These are phyloP conservation scores for Calocybe gangraenosa DNA, from an alignment of 768 basidiomycete genomes.

Conservation along the genomic window DNA sequence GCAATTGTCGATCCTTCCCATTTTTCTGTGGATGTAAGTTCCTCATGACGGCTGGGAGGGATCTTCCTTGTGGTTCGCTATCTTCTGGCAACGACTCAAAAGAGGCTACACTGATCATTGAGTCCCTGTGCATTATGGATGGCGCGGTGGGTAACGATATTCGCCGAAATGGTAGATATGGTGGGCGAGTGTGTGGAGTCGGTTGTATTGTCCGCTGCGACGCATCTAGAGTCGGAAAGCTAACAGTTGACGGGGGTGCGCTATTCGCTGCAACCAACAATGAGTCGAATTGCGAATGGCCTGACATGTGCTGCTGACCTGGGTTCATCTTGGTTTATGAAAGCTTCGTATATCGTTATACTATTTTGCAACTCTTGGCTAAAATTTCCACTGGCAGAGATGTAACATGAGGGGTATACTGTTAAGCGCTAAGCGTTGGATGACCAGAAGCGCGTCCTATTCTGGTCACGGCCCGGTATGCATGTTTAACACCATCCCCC, in stretches of 20 bases:
- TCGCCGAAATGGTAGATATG: constrained; percentile 58
- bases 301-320: no score
- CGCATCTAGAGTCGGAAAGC: constrained; percentile 24
- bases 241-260: constrained; percentile 18
- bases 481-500: no score
- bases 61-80: constrained; percentile 20
- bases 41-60: constrained; percentile 29
- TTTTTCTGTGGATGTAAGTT: constrained; percentile 22
- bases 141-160: constrained; percentile 57
- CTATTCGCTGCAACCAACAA: constrained; percentile 4
- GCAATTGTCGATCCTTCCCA: constrained; percentile 30
- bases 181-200: constrained; percentile 32
- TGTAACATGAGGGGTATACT: no score
- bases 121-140: constrained; percentile 52
- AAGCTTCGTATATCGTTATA: no score
- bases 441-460: no score
- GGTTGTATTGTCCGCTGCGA: constrained; percentile 15
- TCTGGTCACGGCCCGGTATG: no score
- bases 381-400: no score
- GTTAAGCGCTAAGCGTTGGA: no score
- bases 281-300: not conserved
- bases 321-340: no score
- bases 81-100: constrained; percentile 69
- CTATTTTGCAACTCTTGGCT: no score
- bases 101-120: constrained; percentile 67